These are phyloP conservation scores for Vigna radiata DNA, from an alignment of 306 rosid genomes.

Conservation along the genomic window DNA sequence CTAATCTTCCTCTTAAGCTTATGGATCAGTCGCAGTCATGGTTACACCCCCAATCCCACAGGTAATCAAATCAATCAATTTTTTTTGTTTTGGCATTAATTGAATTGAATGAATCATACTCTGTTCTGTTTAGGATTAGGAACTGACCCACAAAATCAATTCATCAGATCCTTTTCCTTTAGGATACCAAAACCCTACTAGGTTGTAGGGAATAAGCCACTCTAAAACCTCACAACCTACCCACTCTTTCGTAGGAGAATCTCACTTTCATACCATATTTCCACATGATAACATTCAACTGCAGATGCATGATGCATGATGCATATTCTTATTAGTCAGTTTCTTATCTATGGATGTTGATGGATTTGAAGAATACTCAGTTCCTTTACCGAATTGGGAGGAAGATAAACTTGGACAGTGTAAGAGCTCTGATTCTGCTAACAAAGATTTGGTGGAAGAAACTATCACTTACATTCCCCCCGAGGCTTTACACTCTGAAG, in stretches of 20 bases:
- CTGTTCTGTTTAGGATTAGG: not conserved
- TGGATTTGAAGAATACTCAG: slow-evolving; percentile 55
- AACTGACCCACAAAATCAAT: too few species aligned
- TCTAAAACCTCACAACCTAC: too few species aligned
- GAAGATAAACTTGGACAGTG: slow-evolving; percentile 55
- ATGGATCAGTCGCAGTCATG: slow-evolving; percentile 70
- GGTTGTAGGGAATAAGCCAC: too few species aligned
- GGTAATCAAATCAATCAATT: slow-evolving; percentile 47
- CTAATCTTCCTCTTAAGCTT: slow-evolving; percentile 71
- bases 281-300: not conserved
- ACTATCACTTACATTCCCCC: slow-evolving; percentile 38
- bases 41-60: slow-evolving; percentile 10
- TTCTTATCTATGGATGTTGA: slow-evolving; percentile 51
- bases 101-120: not conserved
- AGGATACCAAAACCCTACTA: too few species aligned
- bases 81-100: too few species aligned
- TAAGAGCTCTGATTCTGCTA: slow-evolving; percentile 44
- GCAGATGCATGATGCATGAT: slow-evolving; percentile 21
- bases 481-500: slow-evolving; percentile 44
- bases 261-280: too few species aligned
- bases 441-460: slow-evolving; percentile 36
- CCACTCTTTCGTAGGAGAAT: too few species aligned
- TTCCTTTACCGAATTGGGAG: slow-evolving; percentile 59
- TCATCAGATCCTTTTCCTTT: too few species aligned
- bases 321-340: slow-evolving; percentile 37